Base-by-base conservation (phyloP, 345 rosid genomes). In the Populus tremula region DNA sequence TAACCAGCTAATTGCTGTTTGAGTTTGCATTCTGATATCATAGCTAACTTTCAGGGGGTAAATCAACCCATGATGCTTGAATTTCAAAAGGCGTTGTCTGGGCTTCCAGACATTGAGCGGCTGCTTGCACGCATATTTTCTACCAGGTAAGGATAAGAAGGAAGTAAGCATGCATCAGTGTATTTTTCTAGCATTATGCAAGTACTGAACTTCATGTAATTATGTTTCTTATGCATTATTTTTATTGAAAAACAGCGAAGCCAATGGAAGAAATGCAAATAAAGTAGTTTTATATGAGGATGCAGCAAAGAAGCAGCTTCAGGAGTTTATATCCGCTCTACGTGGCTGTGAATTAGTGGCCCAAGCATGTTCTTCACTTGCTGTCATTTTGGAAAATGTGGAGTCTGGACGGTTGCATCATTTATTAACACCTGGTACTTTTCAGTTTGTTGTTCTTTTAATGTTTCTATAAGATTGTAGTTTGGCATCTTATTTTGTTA, bases 61-160 rank as follows among this genome's bases (percentile, higher is more conserved):
- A 92, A 88, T 82, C 88, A 85, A 69, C 76, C 92, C 23, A 78
- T 82, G 78, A 84, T 90, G 11, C 85, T 90, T 76, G 97, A 96
- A 76, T 96, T 92, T 73, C 91, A 91, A 68, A 96, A 92, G 77
- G 86, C 87, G 23, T 78, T 96, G 79, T 88, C 91, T 67, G 87
- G 86, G 86, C 89, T 96, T 85, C 97, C 98, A 33, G 99, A 96
- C 85, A 91, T 96, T 93, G 99, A 96, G 86, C 89, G 99, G 78
- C 70, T 96, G 85, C 90, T 96, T 81, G 91, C 93, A 3, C 94
- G 89, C 25, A 85, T 92, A 80, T 96, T 89, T 82, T 84, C 97
- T 68, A 82, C 90, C 90, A 89, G 89, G 99, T 93, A 88, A 82
- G 49, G 14, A n/a, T 67, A n/a, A 70, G 35, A 71, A 67, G 43